Base-by-base conservation (phyloP, 768 basidiomycete genomes). In the Rhodotorula diobovata region DNA sequence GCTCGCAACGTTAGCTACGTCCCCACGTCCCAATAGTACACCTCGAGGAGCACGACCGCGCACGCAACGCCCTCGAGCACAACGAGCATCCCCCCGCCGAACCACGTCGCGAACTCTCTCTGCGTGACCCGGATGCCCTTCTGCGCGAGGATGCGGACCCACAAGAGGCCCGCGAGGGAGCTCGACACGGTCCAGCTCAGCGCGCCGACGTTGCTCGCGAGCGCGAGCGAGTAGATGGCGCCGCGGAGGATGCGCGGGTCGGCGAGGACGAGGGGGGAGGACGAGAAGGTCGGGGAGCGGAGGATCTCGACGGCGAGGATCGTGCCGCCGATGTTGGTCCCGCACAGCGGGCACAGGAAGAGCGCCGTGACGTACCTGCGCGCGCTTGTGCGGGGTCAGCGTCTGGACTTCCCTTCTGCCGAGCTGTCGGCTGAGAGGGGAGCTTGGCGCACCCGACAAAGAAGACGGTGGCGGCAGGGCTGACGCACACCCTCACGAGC, bases 261-360 rank as follows among this genome's bases (percentile, higher is more conserved):
- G 45, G 70, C 68, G 30, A 56, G 23, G 48, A 73, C 68, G 56
- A 46, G 71, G 16, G 72, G 51, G 9, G 68, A 58, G 37, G 25
- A 25, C 20, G 69, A 21, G 41, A 72, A 73, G 14, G 64, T 28
- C 35, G 61, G 30, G 4, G 67, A 67, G 30, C 86, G 86, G 14
- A 91, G 84, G 51, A 92, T 84, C 72, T 93, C 88, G 41, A 91
- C 89, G 25, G 94, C 85, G 43, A 96, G 85, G 79, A 97, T 93
- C 10, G 90, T 92, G 6, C 90, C 89, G 48, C 91, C 91, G 65
- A 94, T 94, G 81, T 94, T 94, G 12, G 92, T 94, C 0, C 92
- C 91, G 28, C 89, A 86, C 61, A 91, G 76, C 78, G 73, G 74
- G 50, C 75, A 71, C 50, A 77, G 64, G 15, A 77, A 68, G 55